Evolutionary conservation across 169 alveolate genomes (phyloP), one percentile per base, ranked within the genome.

Genomic region (Plasmodium gallinaceum): DNA sequence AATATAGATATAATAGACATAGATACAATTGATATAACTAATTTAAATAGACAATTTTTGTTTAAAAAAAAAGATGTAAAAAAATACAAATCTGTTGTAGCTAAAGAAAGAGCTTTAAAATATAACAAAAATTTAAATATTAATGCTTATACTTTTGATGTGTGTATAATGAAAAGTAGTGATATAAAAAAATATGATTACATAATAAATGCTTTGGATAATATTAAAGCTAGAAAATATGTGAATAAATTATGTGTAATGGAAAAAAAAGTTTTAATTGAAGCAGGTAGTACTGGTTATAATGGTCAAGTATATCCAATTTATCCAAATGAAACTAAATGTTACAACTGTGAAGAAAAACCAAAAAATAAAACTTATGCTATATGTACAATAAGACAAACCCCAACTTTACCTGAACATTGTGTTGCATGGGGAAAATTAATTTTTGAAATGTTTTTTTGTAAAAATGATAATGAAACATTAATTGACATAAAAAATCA

Each of bases 331-430:
- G 83, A 95, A 60, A 96, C 99, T 54, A 96, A 96, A 16, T 98
- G 99, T 89, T 98, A 98, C 92, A 98, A 97, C 66, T 98, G 99
- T 88, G 94, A 88, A 48, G 98, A 95, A 2, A 95, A 95, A 87
- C 97, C 98, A 0, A 88, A 94, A 58, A 95, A 94, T 62, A 97
- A 97, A 93, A 86, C 96, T 32, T 98, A 95, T 61, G 99, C 99
- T 5, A 98, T 98, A 46, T 99, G 99, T 76, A 98, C 99, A 20
- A 97, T 99, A 22, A 97, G 99, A 48, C 97, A 98, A 76, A 96
- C 97, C n/a, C 99, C 99, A 24, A 98, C 98, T 52, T 97, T 96
- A 91, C 98, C 99, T 48, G 99, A 98, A 83, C 99, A 99, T 92
- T 98, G 99, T 94, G 96, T 99, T 8, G 99, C 98, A 52, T 98